phyloP scores from a whole-genome alignment of 768 basidiomycete genomes.

The Cystofilobasidium capitatum region DNA sequence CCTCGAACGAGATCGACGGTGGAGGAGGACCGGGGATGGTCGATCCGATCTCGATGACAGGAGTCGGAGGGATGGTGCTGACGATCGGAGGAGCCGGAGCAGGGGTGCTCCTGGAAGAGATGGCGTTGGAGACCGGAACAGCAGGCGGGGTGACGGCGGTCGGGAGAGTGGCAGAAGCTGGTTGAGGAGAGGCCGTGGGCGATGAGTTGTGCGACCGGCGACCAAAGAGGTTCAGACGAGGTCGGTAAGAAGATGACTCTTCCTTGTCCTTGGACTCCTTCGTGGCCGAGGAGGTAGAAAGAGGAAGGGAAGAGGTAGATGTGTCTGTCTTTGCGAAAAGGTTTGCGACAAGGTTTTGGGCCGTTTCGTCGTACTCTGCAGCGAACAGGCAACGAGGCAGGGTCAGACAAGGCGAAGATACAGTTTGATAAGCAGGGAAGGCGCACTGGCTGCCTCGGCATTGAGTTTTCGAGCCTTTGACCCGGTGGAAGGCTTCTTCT shows the following conservation, averaged over 20 bases:
- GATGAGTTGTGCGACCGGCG: conserved; percentile 2
- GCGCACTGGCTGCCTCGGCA: conserved; percentile 14
- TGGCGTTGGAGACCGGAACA: neutral
- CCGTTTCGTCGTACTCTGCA: conserved; percentile 18
- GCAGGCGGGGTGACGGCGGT: neutral
- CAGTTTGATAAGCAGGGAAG: neutral
- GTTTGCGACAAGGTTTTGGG: conserved; percentile 16
- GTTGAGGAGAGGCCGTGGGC: conserved; percentile 1
- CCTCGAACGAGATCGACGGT: neutral
- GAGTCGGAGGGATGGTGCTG: conserved; percentile 37
- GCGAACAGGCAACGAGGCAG: neutral
- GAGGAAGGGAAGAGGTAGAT: conserved; percentile 13
- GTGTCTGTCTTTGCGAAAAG: conserved; percentile 17
- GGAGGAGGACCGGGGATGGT: neutral
- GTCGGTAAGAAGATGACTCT: conserved; percentile 3
- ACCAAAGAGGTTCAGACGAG: conserved; percentile 11
- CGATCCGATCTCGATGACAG: conserved; percentile 43
- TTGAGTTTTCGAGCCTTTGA: conserved; percentile 5
- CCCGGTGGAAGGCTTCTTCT: neutral
- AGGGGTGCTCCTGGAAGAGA: conserved; percentile 30
- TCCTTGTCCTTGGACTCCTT: neutral
- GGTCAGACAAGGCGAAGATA: neutral
- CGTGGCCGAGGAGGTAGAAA: neutral
- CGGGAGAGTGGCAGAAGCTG: neutral
- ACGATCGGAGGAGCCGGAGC: conserved; percentile 44